phyloP scores from a whole-genome alignment of 2,329 filamentous ascomycete genomes.

The Phialophora verrucosa region DNA sequence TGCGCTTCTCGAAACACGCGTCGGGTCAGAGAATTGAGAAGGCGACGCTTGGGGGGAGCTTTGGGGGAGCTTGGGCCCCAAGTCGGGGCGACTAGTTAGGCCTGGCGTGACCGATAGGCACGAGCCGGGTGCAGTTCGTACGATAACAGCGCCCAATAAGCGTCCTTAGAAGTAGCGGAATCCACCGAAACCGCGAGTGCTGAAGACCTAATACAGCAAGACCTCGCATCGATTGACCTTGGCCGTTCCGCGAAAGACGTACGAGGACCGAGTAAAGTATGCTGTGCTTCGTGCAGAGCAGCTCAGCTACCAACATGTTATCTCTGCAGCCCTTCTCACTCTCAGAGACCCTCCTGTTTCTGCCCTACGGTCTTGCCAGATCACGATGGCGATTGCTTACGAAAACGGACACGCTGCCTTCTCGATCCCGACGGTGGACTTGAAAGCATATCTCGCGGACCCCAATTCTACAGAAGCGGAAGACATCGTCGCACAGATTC shows the following conservation, averaged over 20 bases:
- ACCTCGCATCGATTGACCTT: neutral
- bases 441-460: slow-evolving; percentile 34
- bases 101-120: neutral
- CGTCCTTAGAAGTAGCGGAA: neutral
- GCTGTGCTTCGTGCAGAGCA: neutral
- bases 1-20: neutral
- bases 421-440: slow-evolving; percentile 35
- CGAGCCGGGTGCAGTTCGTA: neutral
- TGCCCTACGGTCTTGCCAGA: neutral
- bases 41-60: too few relatives aligned
- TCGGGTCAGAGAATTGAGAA: neutral
- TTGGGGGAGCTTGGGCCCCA: too few relatives aligned
- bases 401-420: neutral
- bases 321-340: neutral
- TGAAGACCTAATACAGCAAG: neutral
- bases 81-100: neutral
- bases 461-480: slow-evolving; percentile 34
- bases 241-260: neutral
- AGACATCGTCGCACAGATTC: slow-evolving; percentile 45
- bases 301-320: neutral
- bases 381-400: neutral
- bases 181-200: neutral
- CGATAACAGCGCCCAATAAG: neutral
- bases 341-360: neutral
- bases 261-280: too few relatives aligned